phyloP scores from a whole-genome alignment of 495 filamentous ascomycete species.

The Endocarpon pusillum region DNA sequence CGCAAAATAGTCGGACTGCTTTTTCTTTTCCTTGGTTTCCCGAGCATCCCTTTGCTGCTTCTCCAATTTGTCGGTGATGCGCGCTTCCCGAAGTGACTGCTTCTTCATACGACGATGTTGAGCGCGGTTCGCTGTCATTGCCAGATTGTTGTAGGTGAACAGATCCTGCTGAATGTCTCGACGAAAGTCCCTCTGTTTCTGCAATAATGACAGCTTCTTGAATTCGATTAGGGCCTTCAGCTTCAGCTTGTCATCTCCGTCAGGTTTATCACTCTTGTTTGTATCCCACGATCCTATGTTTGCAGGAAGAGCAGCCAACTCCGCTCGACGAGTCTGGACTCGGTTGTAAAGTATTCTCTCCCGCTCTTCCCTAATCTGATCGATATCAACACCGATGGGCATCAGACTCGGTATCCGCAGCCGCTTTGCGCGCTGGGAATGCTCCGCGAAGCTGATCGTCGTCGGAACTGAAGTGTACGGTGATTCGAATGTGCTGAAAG shows the following conservation, averaged over 20 bases:
- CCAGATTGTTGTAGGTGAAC: conserved; percentile 83
- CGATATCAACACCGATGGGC: conserved; percentile 64
- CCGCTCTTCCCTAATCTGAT: conserved; percentile 64
- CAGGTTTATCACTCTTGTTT: conserved; percentile 46
- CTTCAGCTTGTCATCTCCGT: conserved; percentile 69
- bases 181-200: conserved; percentile 69
- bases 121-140: conserved; percentile 82
- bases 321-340: conserved; percentile 62
- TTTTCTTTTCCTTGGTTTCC: conserved; percentile 87
- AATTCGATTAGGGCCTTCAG: conserved; percentile 82
- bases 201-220: conserved; percentile 65
- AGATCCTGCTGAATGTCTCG: conserved; percentile 76
- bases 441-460: conserved; percentile 62
- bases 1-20: conserved; percentile 75
- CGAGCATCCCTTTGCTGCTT: conserved; percentile 94
- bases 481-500: conserved; percentile 46
- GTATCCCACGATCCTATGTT: conserved; percentile 76
- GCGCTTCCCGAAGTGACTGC: conserved; percentile 84
- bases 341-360: conserved; percentile 81
- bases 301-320: conserved; percentile 64
- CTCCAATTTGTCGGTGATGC: conserved; percentile 94
- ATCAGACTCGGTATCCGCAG: conserved; percentile 70
- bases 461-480: conserved; percentile 41
- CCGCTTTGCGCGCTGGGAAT: conserved; percentile 51
- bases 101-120: conserved; percentile 90